Conservation (phyloP, 2,329 filamentous ascomycete species). For the Diaporthe sp. region DNA sequence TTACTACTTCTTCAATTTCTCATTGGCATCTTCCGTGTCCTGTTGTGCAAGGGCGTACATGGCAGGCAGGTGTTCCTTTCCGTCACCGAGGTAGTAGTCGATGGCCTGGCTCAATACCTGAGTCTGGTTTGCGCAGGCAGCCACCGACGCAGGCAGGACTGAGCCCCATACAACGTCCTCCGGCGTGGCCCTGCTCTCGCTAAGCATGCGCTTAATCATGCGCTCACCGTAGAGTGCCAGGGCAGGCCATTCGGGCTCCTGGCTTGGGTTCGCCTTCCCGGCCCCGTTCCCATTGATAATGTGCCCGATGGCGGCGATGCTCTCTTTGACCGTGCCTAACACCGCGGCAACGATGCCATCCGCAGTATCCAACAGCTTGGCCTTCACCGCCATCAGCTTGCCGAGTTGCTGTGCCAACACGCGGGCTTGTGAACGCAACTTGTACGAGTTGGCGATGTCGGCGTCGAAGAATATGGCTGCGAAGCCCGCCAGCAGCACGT, state of each 20-base stretch:
- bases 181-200: constrained; percentile 61
- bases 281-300: neutral
- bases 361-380: neutral
- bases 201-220: constrained; percentile 68
- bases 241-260: constrained; percentile 49
- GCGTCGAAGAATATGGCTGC: constrained; percentile 69
- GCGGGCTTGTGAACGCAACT: constrained; percentile 64
- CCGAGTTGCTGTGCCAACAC: constrained; percentile 57
- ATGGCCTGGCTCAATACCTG: constrained; percentile 70
- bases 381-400: neutral
- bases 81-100: constrained; percentile 70
- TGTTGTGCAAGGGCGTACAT: constrained; percentile 66
- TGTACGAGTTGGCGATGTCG: constrained; percentile 70
- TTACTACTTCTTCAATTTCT: constrained; percentile 55
- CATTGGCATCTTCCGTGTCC: constrained; percentile 65
- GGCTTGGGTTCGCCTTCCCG: neutral
- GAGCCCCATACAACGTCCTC: constrained; percentile 70
- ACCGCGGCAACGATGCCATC: neutral
- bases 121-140: constrained; percentile 71
- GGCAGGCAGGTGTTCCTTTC: constrained; percentile 63
- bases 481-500: constrained; percentile 70
- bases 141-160: constrained; percentile 68
- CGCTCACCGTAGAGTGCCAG: constrained; percentile 71
- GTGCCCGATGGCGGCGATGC: neutral
- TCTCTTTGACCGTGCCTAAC: constrained; percentile 50